Conservation (phyloP, 345 rosid genomes). For the Moricandia moricandioides region DNA sequence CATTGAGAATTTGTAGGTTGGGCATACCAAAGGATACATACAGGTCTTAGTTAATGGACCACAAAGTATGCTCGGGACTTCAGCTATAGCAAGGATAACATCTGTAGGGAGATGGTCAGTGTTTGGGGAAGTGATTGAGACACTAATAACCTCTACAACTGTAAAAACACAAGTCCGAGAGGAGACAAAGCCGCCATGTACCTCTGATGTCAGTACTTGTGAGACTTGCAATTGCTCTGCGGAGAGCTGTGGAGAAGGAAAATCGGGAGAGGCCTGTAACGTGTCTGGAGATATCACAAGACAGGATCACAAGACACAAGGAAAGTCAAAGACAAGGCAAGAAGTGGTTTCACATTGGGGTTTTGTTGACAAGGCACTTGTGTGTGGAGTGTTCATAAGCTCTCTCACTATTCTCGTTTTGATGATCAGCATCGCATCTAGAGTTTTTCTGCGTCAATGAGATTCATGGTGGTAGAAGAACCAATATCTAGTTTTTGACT, state of each 20-base stretch:
- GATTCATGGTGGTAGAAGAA: not conserved
- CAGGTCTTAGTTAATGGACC: constrained; percentile 79
- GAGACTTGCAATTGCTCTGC: constrained; percentile 49
- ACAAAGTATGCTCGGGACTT: constrained; percentile 65
- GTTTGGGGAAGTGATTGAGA: constrained; percentile 76
- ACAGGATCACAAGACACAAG: constrained; percentile 30
- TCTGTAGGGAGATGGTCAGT: constrained; percentile 95
- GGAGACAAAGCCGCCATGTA: constrained; percentile 27
- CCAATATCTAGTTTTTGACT: not conserved
- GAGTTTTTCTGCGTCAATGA: constrained; percentile 29
- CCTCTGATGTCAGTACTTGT: constrained; percentile 34
- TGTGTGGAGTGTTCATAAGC: constrained; percentile 67
- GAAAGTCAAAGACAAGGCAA: constrained; percentile 31
- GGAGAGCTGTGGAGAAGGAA: constrained; percentile 51
- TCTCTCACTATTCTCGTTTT: constrained; percentile 49
- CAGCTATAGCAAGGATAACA: constrained; percentile 82
- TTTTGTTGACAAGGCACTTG: constrained; percentile 51
- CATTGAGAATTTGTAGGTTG: constrained; percentile 54
- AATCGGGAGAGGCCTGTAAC: constrained; percentile 31
- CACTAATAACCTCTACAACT: constrained; percentile 37
- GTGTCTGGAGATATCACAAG: not conserved
- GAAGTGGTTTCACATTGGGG: constrained; percentile 44
- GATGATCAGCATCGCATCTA: constrained; percentile 46
- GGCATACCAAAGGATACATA: constrained; percentile 82
- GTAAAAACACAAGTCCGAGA: constrained; percentile 25